Evolutionary conservation across 495 filamentous ascomycete genomes (phyloP).

Genomic region (Pyronema domesticum): DNA sequence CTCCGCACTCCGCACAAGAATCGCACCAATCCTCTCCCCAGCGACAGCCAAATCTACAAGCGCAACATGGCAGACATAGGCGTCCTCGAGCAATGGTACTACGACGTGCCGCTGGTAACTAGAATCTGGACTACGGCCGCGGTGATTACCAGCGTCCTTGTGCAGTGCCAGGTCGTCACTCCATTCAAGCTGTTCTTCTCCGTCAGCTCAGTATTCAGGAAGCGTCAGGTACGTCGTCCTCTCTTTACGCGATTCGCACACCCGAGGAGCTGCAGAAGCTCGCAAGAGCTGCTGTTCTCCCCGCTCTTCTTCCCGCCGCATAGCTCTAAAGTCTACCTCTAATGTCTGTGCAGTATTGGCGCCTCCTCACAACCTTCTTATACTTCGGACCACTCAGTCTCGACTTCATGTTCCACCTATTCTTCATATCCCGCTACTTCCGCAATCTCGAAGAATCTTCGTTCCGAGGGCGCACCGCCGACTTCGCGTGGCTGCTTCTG

Average conservation of each 20-base stretch:
- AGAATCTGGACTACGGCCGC: constrained; percentile 92
- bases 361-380: constrained; percentile 79
- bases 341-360: constrained; percentile 59
- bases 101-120: constrained; percentile 90
- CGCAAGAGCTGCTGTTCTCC: too few species aligned
- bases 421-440: constrained; percentile 94
- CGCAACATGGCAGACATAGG: constrained; percentile 20
- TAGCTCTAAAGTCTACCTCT: constrained; percentile 6
- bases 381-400: constrained; percentile 92
- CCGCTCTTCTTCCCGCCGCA: not conserved
- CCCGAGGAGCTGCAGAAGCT: too few species aligned
- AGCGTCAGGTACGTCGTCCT: constrained; percentile 48
- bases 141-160: constrained; percentile 68
- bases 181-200: constrained; percentile 96
- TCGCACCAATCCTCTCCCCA: too few species aligned
- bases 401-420: constrained; percentile 94
- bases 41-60: constrained; percentile 18
- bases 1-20: too few species aligned
- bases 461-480: constrained; percentile 53
- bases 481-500: constrained; percentile 84
- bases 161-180: constrained; percentile 79
- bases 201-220: constrained; percentile 74
- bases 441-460: constrained; percentile 88
- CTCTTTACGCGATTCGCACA: not conserved
- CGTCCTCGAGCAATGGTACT: constrained; percentile 92